phyloP scores from a whole-genome alignment of 2,329 filamentous ascomycete genomes.

The Cordyceps tenuipes region DNA sequence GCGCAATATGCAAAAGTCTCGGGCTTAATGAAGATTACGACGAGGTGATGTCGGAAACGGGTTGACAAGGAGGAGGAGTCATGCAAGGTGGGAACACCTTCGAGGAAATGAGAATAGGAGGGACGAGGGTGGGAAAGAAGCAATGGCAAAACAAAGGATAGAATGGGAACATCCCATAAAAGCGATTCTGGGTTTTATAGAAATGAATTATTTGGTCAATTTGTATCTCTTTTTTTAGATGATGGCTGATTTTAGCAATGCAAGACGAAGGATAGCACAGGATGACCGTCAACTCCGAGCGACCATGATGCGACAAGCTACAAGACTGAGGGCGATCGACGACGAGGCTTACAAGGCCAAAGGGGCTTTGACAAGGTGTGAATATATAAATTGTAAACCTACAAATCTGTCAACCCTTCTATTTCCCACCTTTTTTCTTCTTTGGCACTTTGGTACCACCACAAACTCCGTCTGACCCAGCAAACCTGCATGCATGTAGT shows the following conservation, averaged over 20 bases:
- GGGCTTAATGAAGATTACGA: not conserved
- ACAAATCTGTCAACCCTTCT: not conserved
- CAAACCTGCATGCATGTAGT: not conserved
- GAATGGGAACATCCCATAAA: not conserved
- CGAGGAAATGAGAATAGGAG: not conserved
- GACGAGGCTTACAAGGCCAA: too few species aligned
- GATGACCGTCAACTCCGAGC: too few species aligned
- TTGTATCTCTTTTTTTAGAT: not conserved
- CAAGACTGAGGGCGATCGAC: too few species aligned
- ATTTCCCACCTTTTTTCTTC: not conserved
- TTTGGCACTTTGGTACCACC: not conserved
- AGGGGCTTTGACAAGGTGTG: not conserved
- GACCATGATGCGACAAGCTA: too few species aligned
- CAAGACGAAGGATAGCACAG: not conserved
- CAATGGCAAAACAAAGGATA: not conserved
- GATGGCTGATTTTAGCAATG: not conserved
- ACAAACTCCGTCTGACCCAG: conserved; percentile 1
- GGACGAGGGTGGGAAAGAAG: not conserved
- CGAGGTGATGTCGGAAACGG: not conserved
- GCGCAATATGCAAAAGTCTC: not conserved
- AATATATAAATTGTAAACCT: not conserved
- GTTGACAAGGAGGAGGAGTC: not conserved
- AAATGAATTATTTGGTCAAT: conserved; percentile 2
- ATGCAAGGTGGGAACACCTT: too few species aligned
- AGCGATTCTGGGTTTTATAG: conserved; percentile 2